Evolutionary conservation across 2,329 filamentous ascomycete species (phyloP).

Genomic region (Ophiostoma sp.): DNA sequence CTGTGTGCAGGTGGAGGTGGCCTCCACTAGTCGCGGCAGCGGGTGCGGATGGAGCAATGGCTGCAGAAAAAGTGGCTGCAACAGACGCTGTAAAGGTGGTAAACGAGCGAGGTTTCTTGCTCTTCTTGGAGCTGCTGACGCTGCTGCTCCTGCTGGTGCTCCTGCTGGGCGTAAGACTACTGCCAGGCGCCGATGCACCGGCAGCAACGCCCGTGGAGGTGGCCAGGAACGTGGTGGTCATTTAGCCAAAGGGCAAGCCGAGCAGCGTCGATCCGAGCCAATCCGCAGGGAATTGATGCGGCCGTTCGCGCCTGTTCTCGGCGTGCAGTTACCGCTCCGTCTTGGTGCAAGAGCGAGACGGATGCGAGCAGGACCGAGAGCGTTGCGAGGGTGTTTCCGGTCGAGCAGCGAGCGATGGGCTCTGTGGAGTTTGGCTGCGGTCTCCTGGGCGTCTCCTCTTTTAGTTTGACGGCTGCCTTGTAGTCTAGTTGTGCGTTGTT

Average conservation of each 20-base stretch:
- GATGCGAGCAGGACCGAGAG: not conserved
- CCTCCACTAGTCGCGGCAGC: conserved; percentile 16
- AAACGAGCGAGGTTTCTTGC: not conserved
- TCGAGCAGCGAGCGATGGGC: not conserved
- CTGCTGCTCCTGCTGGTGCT: conserved; percentile 9
- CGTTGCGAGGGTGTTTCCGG: not conserved
- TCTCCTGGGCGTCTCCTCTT: not conserved
- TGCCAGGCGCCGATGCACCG: conserved; percentile 12
- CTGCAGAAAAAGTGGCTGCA: conserved; percentile 17
- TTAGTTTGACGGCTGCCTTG: conserved; percentile 19
- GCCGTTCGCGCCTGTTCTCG: conserved; percentile 1
- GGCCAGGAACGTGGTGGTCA: conserved; percentile 19
- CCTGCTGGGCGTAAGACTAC: conserved; percentile 6
- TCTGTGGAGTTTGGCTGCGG: conserved; percentile 19
- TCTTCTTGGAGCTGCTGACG: not conserved
- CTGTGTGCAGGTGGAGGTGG: conserved; percentile 20
- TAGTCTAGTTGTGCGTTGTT: not conserved
- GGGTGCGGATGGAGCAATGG: conserved; percentile 2
- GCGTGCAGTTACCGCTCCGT: not conserved
- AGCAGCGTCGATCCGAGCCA: conserved; percentile 5
- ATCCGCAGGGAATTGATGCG: conserved; percentile 3
- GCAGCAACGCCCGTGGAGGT: conserved; percentile 12
- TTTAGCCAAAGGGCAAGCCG: conserved; percentile 15
- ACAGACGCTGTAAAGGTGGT: conserved; percentile 12
- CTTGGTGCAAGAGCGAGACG: not conserved